A percentile compares a stretch with the other conserved stretches of the same genome.
Conservation (phyloP, 208 protist species). For the Strigomonas galati region DNA sequence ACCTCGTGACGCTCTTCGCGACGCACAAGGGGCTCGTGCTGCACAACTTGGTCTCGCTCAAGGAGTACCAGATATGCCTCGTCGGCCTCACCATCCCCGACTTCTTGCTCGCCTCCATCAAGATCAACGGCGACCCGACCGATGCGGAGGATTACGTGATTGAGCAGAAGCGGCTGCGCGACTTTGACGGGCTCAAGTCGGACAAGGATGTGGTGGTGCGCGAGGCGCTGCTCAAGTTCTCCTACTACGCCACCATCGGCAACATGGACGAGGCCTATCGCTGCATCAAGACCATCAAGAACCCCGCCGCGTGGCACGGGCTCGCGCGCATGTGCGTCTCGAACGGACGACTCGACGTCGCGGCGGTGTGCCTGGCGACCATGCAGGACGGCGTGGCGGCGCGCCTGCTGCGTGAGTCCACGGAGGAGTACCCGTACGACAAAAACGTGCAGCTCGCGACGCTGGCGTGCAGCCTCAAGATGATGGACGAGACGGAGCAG, state of each 20-base stretch:
- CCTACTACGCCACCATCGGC: constrained; percentile 95
- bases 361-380: constrained; percentile 92
- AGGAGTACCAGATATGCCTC: constrained; percentile 84
- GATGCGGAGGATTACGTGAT: constrained; percentile 88
- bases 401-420: constrained; percentile 82
- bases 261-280: constrained; percentile 98
- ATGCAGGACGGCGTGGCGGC: constrained; percentile 92
- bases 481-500: constrained; percentile 91
- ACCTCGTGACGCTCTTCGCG: constrained; percentile 87
- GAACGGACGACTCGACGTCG: constrained; percentile 92
- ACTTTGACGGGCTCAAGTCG: constrained; percentile 92
- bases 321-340: constrained; percentile 95
- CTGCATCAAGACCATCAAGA: constrained; percentile 94
- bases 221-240: constrained; percentile 95
- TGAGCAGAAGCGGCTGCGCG: constrained; percentile 86
- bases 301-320: constrained; percentile 91
- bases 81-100: constrained; percentile 91
- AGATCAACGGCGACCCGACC: constrained; percentile 72
- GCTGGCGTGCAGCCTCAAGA: constrained; percentile 93
- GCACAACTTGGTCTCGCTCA: constrained; percentile 75
- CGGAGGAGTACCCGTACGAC: constrained; percentile 78
- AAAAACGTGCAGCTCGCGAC: constrained; percentile 90
- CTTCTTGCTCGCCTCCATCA: constrained; percentile 84
- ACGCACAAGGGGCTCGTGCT: constrained; percentile 75
- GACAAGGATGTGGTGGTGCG: constrained; percentile 84